A percentile compares a stretch with the other conserved stretches of the same genome.
Conservation (phyloP, 129 eudicot species). For the Flaveria trinervia region DNA sequence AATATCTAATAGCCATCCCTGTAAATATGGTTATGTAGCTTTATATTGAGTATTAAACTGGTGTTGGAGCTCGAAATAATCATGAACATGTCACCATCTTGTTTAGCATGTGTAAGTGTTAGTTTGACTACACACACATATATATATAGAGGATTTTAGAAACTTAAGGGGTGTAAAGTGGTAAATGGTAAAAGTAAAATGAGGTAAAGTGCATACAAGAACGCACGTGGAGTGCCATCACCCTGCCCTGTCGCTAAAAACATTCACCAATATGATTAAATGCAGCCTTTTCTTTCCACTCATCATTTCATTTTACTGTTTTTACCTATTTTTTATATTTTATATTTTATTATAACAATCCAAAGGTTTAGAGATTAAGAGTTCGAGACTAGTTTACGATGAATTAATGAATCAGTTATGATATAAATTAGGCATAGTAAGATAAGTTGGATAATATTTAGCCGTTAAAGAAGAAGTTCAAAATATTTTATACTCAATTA, state of each 20-base stretch:
- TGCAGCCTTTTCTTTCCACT: conserved; percentile 30
- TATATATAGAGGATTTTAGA: background rate
- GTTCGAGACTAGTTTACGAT: too few relatives aligned
- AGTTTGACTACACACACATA: background rate
- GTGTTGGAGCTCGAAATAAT: conserved; percentile 7
- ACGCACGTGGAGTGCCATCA: conserved; percentile 30
- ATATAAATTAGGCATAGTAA: too few relatives aligned
- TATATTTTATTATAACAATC: background rate
- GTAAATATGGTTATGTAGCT: background rate
- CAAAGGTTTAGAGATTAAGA: too few relatives aligned
- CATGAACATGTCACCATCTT: conserved; percentile 10
- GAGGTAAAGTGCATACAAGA: conserved; percentile 18
- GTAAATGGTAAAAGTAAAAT: conserved; percentile 25
- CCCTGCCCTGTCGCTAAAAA: conserved; percentile 25
- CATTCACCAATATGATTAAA: conserved; percentile 28
- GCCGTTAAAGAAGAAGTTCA: too few relatives aligned
- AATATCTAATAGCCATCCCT: too few relatives aligned
- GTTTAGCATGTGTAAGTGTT: conserved; percentile 14
- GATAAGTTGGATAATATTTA: too few relatives aligned
- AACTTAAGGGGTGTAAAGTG: conserved; percentile 12
- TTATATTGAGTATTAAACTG: background rate
- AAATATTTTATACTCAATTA: too few relatives aligned
- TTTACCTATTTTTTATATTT: background rate
- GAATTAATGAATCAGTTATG: too few relatives aligned
- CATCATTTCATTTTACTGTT: conserved; percentile 11